These are phyloP conservation scores for Neurospora crassa DNA, from an alignment of 2,329 filamentous ascomycete species.

Conservation along the genomic window DNA sequence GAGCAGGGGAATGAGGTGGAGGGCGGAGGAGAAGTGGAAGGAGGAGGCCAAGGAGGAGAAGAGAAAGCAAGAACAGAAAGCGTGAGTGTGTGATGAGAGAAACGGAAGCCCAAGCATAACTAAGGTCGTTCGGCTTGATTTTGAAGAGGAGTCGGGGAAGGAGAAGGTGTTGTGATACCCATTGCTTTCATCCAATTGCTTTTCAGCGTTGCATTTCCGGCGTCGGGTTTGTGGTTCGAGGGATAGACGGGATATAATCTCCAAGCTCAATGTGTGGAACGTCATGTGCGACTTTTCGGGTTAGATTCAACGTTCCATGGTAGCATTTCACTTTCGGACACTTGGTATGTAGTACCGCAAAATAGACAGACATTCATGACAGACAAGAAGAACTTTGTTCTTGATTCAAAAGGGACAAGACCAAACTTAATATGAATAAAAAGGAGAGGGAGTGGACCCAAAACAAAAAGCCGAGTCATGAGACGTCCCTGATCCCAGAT, in stretches of 20 bases:
- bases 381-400: no score
- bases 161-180: background rate
- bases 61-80: constrained; percentile 1
- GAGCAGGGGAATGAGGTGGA: constrained; percentile 33
- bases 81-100: background rate
- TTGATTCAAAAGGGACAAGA: background rate
- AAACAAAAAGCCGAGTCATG: background rate
- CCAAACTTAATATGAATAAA: background rate
- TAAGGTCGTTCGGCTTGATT: background rate
- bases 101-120: background rate
- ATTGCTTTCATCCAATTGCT: background rate
- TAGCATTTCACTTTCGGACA: background rate
- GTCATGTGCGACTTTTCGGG: background rate
- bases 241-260: background rate
- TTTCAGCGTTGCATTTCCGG: background rate
- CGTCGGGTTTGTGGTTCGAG: background rate
- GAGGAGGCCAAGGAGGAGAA: constrained; percentile 15
- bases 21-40: constrained; percentile 24
- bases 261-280: background rate
- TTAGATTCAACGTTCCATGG: background rate
- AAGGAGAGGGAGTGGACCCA: background rate
- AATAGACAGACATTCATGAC: background rate
- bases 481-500: background rate
- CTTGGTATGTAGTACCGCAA: background rate
- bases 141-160: background rate